These are phyloP conservation scores for Mallotus japonicus DNA, from an alignment of 441 rosid species.

Conservation along the genomic window DNA sequence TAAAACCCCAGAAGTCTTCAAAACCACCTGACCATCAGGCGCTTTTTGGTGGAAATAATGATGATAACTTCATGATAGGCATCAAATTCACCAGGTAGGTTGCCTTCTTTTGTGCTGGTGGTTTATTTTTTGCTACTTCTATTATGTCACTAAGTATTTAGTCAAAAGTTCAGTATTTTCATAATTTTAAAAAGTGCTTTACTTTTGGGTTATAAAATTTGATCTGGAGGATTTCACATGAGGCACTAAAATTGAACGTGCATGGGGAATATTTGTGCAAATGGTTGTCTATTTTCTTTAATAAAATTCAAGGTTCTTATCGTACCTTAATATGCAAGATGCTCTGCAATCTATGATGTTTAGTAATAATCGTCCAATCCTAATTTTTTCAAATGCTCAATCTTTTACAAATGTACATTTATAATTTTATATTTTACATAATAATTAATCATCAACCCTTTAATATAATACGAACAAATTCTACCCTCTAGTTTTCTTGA, in stretches of 20 bases:
- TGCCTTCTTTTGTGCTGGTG: conserved; percentile 5
- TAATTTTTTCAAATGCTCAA: neutral
- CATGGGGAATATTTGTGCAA: neutral
- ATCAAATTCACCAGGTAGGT: conserved; percentile 86
- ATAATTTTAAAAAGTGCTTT: neutral
- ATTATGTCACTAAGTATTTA: neutral
- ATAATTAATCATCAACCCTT: neutral
- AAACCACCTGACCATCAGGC: conserved; percentile 83
- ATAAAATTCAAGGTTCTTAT: neutral
- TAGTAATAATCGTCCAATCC: neutral
- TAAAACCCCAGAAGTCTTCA: conserved; percentile 44
- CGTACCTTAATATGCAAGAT: neutral
- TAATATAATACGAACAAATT: neutral
- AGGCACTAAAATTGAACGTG: neutral
- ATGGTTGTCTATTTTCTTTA: neutral
- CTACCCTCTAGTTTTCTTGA: neutral
- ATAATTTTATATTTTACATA: neutral
- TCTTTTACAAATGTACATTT: neutral
- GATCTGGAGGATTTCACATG: neutral
- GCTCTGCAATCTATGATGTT: no score
- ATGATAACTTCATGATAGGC: conserved; percentile 83
- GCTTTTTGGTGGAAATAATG: conserved; percentile 73
- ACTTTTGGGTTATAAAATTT: neutral
- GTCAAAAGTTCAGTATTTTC: neutral
- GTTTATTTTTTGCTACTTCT: neutral